phyloP scores from a whole-genome alignment of 768 basidiomycete species.

The Exidia glandulosa region DNA sequence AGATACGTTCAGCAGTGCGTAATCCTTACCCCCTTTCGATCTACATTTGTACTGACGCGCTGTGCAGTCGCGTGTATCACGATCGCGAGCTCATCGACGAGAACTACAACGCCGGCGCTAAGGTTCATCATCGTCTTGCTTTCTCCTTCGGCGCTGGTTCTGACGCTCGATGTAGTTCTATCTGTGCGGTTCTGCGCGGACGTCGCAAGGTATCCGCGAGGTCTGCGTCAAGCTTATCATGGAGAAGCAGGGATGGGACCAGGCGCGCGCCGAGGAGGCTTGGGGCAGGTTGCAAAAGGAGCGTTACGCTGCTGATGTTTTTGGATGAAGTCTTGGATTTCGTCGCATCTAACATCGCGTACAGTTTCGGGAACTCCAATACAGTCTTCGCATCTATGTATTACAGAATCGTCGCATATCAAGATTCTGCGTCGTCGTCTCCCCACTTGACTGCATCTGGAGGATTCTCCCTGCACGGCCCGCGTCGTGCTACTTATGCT shows the following conservation, averaged over 20 bases:
- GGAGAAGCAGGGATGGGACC: constrained; percentile 11
- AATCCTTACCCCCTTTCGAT: not conserved
- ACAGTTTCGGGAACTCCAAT: no score
- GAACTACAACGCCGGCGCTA: constrained; percentile 24
- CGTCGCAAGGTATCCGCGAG: constrained; percentile 30
- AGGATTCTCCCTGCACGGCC: no score
- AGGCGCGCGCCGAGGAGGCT: constrained; percentile 19
- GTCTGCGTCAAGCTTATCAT: constrained; percentile 15
- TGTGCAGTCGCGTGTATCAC: constrained; percentile 29
- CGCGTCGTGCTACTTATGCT: no score
- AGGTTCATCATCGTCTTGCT: no score
- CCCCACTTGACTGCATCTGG: no score
- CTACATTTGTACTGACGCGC: not conserved
- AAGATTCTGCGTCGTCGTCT: no score
- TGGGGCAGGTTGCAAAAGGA: constrained; percentile 26
- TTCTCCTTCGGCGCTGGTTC: no score
- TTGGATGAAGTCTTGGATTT: no score
- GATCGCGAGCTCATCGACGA: constrained; percentile 26
- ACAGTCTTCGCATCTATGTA: no score
- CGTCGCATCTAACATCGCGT: no score
- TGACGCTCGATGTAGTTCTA: no score
- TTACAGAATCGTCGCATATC: no score
- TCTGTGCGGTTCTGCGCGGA: constrained; percentile 30
- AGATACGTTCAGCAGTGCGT: constrained; percentile 31
- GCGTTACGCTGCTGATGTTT: constrained; percentile 36